A percentile compares a stretch with the other conserved stretches of the same genome.
phyloP scores from a whole-genome alignment of 768 basidiomycete species.

The Brasilioporus rufonigricans region DNA sequence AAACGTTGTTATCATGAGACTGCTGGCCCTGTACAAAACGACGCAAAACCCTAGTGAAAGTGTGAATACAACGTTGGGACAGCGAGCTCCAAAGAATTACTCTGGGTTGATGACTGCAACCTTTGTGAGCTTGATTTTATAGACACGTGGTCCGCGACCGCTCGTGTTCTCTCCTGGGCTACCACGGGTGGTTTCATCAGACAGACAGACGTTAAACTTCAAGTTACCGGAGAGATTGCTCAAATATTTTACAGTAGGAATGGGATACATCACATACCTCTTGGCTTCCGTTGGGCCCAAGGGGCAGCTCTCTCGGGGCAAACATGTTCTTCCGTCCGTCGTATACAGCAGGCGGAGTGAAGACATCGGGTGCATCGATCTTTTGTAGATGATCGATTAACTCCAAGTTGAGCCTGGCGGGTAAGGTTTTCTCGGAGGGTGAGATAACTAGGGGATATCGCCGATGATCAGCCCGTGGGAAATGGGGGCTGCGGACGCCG shows the following conservation, averaged over 20 bases:
- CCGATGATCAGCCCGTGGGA: conserved; percentile 12
- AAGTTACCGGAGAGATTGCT: conserved; percentile 8
- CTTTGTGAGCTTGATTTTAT: conserved; percentile 59
- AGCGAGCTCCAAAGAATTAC: conserved; percentile 16
- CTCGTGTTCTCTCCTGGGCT: conserved; percentile 33
- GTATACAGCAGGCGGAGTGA: conserved; percentile 72
- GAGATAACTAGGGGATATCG: conserved; percentile 48
- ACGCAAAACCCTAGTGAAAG: conserved; percentile 50
- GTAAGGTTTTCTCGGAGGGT: conserved; percentile 66
- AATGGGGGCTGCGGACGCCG: not conserved
- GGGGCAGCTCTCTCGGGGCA: conserved; percentile 56
- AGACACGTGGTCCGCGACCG: conserved; percentile 54
- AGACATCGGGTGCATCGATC: conserved; percentile 55
- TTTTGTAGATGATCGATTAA: conserved; percentile 64
- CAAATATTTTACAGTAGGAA: not conserved
- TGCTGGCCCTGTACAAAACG: conserved; percentile 66
- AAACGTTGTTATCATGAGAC: conserved; percentile 62
- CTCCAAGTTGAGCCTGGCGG: conserved; percentile 67
- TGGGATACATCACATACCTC: conserved; percentile 41
- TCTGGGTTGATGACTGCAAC: conserved; percentile 61
- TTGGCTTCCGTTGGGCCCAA: conserved; percentile 48
- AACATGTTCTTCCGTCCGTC: conserved; percentile 82
- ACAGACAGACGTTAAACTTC: conserved; percentile 62
- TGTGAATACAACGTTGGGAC: conserved; percentile 22
- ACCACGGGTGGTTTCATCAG: conserved; percentile 35